Base-by-base conservation (phyloP, 495 filamentous ascomycete genomes). In the Penicillium coffeae region DNA sequence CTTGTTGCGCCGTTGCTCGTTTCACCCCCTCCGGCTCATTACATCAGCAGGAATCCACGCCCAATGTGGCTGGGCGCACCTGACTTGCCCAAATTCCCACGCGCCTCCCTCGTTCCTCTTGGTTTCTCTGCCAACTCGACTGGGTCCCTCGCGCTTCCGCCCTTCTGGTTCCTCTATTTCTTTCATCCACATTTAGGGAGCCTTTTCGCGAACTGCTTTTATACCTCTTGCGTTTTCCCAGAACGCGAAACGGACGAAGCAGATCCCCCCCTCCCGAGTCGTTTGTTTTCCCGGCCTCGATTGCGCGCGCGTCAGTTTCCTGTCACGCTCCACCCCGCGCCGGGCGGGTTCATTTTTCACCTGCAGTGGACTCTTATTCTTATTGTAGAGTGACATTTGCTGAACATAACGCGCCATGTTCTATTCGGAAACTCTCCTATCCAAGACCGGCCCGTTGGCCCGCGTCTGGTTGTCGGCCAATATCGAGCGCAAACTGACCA, bases 391-490 rank as follows among this genome's bases (percentile, higher is more conserved):
- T 40, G 35, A 37, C 8, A 48, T 19, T 18, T 37, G 44, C 37
- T 43, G 38, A 45, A 14, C 25, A 48, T 43, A 32, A 51, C 42
- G 57, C 77, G 72, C 66, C 64, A 98, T 98, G 93, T 98, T 98
- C 74, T 98, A 95, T 71, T 96, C 93, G 18, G 92, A 95, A 74
- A 90, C 90, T 38, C 81, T 98, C 47, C 82, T 98, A 51, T 91
- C 90, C 45, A 93, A 94, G 83, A 95, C 90, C 42, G 93, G 94
- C 77, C 90, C 93, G 58, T 67, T 98, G 78, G 94, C 93, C 64
- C 88, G 91, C 60, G 93, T 96, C 70, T 97, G 93, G 93, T 82
- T 97, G 51, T 95, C 92, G 21, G 89, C 91, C 72, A 97, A 97
- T 71, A 72, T 96, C 56, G 92, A 97, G 80, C 89, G 90, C 78